A percentile compares a stretch with the other conserved stretches of the same genome.
Evolutionary conservation across 345 rosid species (phyloP).

Genomic region (Citrus sp.): DNA sequence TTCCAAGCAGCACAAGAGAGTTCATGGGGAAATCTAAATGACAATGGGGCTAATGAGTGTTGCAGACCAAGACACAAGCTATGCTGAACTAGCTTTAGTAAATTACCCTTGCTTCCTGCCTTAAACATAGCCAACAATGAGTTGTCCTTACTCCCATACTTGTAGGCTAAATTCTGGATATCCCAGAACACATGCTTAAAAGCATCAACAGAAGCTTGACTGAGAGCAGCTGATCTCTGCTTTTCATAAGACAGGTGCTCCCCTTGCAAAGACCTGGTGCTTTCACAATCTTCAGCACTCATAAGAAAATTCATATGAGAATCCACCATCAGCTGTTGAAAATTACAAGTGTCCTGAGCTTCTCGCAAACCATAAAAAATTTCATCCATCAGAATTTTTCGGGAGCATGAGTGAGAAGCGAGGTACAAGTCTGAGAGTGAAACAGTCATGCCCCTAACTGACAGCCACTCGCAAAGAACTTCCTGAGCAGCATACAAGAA

Average conservation of each 20-base stretch:
- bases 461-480: constrained; percentile 87
- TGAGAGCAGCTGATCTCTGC: constrained; percentile 74
- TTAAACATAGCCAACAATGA: constrained; percentile 75
- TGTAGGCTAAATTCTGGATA: constrained; percentile 62
- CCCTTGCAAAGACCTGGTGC: constrained; percentile 32
- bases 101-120: constrained; percentile 94
- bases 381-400: constrained; percentile 64
- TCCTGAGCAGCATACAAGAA: constrained; percentile 65
- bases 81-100: constrained; percentile 76
- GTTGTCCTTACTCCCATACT: constrained; percentile 57
- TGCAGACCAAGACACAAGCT: constrained; percentile 90
- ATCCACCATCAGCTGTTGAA: constrained; percentile 71
- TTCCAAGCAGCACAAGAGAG: constrained; percentile 76
- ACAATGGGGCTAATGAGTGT: constrained; percentile 67
- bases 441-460: constrained; percentile 73
- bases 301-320: constrained; percentile 58
- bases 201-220: constrained; percentile 71
- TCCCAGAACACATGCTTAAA: constrained; percentile 74
- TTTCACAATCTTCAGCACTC: constrained; percentile 34
- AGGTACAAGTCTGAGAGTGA: constrained; percentile 78
- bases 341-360: constrained; percentile 56
- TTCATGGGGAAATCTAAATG: constrained; percentile 73
- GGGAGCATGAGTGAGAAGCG: constrained; percentile 42
- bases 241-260: constrained; percentile 51
- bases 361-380: constrained; percentile 59